Evolutionary conservation across 805 yeast genomes (phyloP), one percentile per base, ranked within the genome.

Genomic region (Kuraishia borneana): DNA sequence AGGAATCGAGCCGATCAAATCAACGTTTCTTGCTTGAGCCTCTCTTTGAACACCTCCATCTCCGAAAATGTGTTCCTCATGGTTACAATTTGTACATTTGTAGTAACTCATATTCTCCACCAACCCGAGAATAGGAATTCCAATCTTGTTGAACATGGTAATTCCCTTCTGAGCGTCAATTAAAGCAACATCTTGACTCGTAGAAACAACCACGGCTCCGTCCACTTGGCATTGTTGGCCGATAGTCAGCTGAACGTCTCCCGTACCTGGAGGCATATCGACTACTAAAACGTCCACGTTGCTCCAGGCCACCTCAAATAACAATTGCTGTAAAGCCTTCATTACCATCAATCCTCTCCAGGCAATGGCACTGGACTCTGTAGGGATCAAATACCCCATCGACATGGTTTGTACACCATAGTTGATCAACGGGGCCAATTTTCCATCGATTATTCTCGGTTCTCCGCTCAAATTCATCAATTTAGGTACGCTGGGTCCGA

Each of bases 261-360:
- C 95, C 0, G 95, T 84, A 2, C 95, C 95, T 1, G 95, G 95
- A 0, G 95, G 95, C 82, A 84, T 70, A 45, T 84, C 95, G 8
- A 84, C 60, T 2, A 84, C 78, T 32, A 84, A 58, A 17, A 75
- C 65, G 48, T 84, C 94, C 30, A 83, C 50, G 4, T 53, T 48
- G 19, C 63, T 60, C 95, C 95, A 84, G 30, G 75, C 70, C 1
- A 84, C 94, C 36, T 84, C 94, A 45, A 79, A 84, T 7, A 84
- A 50, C n/a, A 84, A 62, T 47, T 84, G 95, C 44, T 84, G 85
- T 18, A 84, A 52, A 0, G 94, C 95, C 51, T 84, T 84, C 73
- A 81, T 84, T 16, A 84, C 88, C 75, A 84, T 74, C 28, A 83
- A 55, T 0, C 95, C 95, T 35, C 95, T 61, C 95, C 95, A 84